These are phyloP conservation scores for Metschnikowia lochheadii DNA, from an alignment of 805 yeast species.

Conservation along the genomic window DNA sequence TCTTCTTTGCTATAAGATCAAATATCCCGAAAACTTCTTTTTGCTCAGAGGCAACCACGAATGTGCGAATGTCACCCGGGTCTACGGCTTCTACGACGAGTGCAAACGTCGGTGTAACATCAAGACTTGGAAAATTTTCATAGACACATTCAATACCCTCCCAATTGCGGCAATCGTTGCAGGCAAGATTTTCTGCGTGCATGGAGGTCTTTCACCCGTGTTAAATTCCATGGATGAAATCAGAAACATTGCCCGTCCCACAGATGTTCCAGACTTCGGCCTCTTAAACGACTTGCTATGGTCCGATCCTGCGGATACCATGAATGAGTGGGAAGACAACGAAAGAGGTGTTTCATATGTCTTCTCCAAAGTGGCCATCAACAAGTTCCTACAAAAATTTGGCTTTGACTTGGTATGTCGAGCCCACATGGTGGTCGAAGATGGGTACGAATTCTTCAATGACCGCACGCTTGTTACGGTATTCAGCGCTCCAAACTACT, in stretches of 20 bases:
- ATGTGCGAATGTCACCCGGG: slow-evolving; percentile 94
- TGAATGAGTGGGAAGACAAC: slow-evolving; percentile 84
- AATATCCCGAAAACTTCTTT: slow-evolving; percentile 94
- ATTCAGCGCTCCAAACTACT: slow-evolving; percentile 71
- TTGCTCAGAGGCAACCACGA: slow-evolving; percentile 94
- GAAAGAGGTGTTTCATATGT: slow-evolving; percentile 83
- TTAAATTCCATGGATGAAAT: slow-evolving; percentile 72
- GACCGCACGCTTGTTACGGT: slow-evolving; percentile 70
- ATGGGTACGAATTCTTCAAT: slow-evolving; percentile 73
- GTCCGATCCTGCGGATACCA: slow-evolving; percentile 83
- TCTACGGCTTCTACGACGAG: slow-evolving; percentile 96
- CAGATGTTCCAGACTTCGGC: slow-evolving; percentile 84
- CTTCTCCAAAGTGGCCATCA: slow-evolving; percentile 73
- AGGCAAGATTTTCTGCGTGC: slow-evolving; percentile 88
- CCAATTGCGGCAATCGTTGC: slow-evolving; percentile 97
- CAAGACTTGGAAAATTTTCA: slow-evolving; percentile 89
- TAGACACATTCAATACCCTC: slow-evolving; percentile 91
- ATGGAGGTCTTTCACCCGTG: slow-evolving; percentile 79
- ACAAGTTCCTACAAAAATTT: slow-evolving; percentile 68
- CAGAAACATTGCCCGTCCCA: slow-evolving; percentile 70
- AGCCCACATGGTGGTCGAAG: slow-evolving; percentile 87
- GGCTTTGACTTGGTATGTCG: slow-evolving; percentile 79
- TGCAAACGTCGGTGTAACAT: slow-evolving; percentile 91
- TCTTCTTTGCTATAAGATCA: slow-evolving; percentile 87
- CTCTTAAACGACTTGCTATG: slow-evolving; percentile 71